phyloP scores from a whole-genome alignment of 2,329 filamentous ascomycete genomes.

The Aspergillus fijiensis region DNA sequence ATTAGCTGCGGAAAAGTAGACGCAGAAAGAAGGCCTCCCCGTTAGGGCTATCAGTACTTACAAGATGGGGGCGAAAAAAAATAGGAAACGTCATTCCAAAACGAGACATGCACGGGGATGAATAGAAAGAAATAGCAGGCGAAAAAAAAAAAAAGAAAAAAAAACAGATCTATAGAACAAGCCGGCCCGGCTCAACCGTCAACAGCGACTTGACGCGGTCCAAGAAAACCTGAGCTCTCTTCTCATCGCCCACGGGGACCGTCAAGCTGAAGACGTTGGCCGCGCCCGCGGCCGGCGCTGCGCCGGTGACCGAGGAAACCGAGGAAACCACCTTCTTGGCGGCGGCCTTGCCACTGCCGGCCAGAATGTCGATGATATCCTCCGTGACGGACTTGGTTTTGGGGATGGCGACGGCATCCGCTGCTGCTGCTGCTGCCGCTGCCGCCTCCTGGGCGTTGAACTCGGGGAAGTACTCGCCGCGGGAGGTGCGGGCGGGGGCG shows the following conservation, averaged over 20 bases:
- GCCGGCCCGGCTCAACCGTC: conserved; percentile 73
- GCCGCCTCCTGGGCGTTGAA: conserved; percentile 50
- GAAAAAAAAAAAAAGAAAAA: background rate
- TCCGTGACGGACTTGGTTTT: conserved; percentile 40
- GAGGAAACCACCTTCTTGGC: conserved; percentile 30
- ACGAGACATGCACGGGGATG: background rate
- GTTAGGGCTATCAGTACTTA: background rate
- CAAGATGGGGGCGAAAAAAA: background rate
- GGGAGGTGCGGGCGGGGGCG: conserved; percentile 44
- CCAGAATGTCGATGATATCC: conserved; percentile 83
- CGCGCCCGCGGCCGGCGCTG: conserved; percentile 49
- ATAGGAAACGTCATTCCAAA: background rate
- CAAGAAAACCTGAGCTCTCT: conserved; percentile 76
- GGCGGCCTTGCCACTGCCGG: conserved; percentile 43
- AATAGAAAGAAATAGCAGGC: background rate
- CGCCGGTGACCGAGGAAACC: conserved; percentile 41
- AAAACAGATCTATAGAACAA: conserved; percentile 55
- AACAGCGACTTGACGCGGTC: conserved; percentile 81
- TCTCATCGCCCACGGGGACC: conserved; percentile 77
- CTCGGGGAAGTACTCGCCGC: conserved; percentile 69
- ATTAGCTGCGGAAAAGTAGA: background rate
- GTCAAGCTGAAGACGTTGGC: conserved; percentile 79
- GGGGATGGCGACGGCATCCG: conserved; percentile 34
- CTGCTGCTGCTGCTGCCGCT: conserved; percentile 31
- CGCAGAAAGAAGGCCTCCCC: background rate